Conservation (phyloP, 2,329 filamentous ascomycete species). For the Uncinocarpus reesii region DNA sequence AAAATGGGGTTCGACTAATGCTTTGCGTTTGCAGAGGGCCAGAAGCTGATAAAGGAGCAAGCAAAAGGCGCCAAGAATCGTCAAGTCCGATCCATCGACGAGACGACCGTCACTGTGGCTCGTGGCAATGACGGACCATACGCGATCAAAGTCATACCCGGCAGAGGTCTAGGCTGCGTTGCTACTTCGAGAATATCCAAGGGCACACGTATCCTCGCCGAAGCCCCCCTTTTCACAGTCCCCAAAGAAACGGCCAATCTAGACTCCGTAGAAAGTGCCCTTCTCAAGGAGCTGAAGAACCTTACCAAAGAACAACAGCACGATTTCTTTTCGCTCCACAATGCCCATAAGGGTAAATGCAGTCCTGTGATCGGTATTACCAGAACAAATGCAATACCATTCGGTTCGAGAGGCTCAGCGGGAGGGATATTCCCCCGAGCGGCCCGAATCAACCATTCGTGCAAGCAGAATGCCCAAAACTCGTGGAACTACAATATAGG, state of each 20-base stretch:
- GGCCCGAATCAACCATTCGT: constrained; percentile 17
- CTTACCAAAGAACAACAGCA: constrained; percentile 11
- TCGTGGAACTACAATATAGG: constrained; percentile 13
- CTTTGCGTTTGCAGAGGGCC: background rate
- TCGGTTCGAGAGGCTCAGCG: constrained; percentile 7
- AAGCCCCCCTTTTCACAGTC: constrained; percentile 13
- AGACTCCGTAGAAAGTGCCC: constrained; percentile 1
- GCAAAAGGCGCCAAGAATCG: background rate
- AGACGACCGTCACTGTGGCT: background rate
- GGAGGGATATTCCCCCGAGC: constrained; percentile 15
- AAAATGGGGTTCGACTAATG: background rate
- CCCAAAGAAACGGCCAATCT: constrained; percentile 1
- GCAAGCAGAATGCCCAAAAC: constrained; percentile 16
- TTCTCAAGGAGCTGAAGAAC: constrained; percentile 8
- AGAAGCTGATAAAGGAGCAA: background rate
- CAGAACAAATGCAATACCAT: constrained; percentile 14
- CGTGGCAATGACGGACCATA: background rate
- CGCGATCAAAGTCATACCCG: constrained; percentile 6
- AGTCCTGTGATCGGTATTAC: constrained; percentile 12
- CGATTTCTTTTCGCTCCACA: constrained; percentile 12
- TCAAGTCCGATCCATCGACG: background rate
- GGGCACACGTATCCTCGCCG: constrained; percentile 15
- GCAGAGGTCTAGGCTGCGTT: constrained; percentile 10
- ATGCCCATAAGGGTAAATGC: constrained; percentile 11
- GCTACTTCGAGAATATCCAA: constrained; percentile 11